Percentiles rank a stretch among this genome's conserved stretches.
Evolutionary conservation across 495 filamentous ascomycete genomes (phyloP).

Genomic region (Xylaria intraflava): DNA sequence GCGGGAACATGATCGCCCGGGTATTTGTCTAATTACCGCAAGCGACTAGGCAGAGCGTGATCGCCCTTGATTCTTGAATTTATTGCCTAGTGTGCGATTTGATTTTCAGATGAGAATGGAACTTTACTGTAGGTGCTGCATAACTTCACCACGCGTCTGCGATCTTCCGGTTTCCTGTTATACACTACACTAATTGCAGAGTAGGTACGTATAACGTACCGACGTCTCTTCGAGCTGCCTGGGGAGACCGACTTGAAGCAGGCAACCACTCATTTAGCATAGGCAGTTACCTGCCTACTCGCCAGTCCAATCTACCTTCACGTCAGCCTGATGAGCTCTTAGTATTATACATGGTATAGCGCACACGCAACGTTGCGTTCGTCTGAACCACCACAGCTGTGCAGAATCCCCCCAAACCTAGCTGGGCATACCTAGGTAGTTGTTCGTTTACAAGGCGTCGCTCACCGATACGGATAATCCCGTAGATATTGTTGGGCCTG

Average conservation of each 20-base stretch:
- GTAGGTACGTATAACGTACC: too few relatives aligned
- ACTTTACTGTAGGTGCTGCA: too few relatives aligned
- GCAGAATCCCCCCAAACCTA: not conserved
- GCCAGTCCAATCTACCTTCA: not conserved
- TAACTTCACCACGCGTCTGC: too few relatives aligned
- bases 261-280: too few relatives aligned
- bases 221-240: too few relatives aligned
- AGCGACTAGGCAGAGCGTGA: not conserved
- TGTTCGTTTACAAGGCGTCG: not conserved
- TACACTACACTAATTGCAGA: too few relatives aligned
- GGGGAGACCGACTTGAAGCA: too few relatives aligned
- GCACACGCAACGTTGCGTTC: not conserved
- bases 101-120: too few relatives aligned
- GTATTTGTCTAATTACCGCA: not conserved
- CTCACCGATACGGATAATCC: not conserved
- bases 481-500: not conserved
- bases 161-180: too few relatives aligned
- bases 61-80: too few relatives aligned
- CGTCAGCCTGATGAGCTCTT: not conserved
- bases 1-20: not conserved
- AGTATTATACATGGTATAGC: too few relatives aligned
- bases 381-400: not conserved
- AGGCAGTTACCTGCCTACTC: not conserved
- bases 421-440: not conserved
- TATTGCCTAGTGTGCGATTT: too few relatives aligned